Evolutionary conservation across 495 filamentous ascomycete genomes (phyloP).

Genomic region (Aspergillus indologenus): DNA sequence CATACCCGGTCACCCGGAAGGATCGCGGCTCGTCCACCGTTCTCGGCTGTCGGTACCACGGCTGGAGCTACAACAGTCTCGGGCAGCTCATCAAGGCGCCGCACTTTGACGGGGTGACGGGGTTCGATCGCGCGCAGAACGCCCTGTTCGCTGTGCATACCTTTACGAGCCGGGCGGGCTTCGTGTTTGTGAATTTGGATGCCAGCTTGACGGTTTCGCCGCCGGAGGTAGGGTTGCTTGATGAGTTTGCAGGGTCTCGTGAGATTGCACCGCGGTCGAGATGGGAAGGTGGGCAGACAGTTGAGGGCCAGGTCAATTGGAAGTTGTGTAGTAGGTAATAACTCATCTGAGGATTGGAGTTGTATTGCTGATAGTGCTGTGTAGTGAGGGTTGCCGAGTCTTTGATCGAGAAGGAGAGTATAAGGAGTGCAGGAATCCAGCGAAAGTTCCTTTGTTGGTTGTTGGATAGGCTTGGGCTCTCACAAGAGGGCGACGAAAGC

Average conservation of each 20-base stretch:
- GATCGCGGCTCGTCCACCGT: conserved; percentile 48
- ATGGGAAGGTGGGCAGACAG: conserved; percentile 36
- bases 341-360: neutral
- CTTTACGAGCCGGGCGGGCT: conserved; percentile 26
- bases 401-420: neutral
- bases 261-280: conserved; percentile 13
- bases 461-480: neutral
- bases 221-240: conserved; percentile 12
- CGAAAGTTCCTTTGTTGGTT: neutral
- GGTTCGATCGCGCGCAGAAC: conserved; percentile 55
- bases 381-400: neutral
- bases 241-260: conserved; percentile 14
- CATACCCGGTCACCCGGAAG: conserved; percentile 53
- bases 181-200: conserved; percentile 46
- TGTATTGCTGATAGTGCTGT: neutral
- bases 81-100: conserved; percentile 59
- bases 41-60: conserved; percentile 59
- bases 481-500: conserved; percentile 1
- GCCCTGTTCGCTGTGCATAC: conserved; percentile 46
- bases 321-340: conserved; percentile 29
- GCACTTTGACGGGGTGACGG: conserved; percentile 51
- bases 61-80: conserved; percentile 57
- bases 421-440: neutral
- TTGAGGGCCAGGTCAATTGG: conserved; percentile 47
- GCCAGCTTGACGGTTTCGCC: conserved; percentile 17